Evolutionary conservation across 1,284 basidiomycete genomes (phyloP), one percentile per base, ranked within the genome.

Genomic region (Rhodotorula glutinis): DNA sequence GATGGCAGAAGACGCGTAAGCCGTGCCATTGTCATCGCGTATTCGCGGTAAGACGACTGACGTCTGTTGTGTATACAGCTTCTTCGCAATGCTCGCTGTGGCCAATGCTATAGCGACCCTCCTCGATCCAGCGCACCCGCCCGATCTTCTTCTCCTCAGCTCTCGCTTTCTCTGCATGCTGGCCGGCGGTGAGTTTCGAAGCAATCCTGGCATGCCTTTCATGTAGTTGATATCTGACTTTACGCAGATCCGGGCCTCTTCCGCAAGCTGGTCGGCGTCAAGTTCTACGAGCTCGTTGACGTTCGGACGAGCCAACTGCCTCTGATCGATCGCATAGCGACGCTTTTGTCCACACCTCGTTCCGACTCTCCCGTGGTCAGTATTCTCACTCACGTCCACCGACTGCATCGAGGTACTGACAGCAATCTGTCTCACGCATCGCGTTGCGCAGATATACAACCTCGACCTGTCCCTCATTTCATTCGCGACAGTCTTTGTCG

Each of bases 321-420:
- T 21, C 57, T 73, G 29, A 60, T 66, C 4, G 71, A 73, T 17
- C 63, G 71, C 8, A 43, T 71, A 13, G 63, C 60, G 9, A 58
- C 63, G 10, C 51, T 73, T 4, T 52, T 73, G 14, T 57, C 58
- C 2, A 19, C 54, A 30, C 54, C 54, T 9, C 46, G 53, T 1
- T 1, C 23, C 17, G 66, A 67, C 8, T 53, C 53, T 11, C 1
- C 14, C 23, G 2, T 8, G 0, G 65, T 67, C 9, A 49, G 61
- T 47, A 21, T 16, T 11, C 9, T 33, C 9, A 17, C 27, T 38
- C 13, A 3, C 19, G 11, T 2, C 2, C n/a, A n/a, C 27, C 33
- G 33, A 38, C 7, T 11, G 33, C 11, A 38, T 11, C 7, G 33
- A 38, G 7, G 5, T 38, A 38, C 33, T 38, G 33, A 38, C 33